These are phyloP conservation scores for Echria macrotheca DNA, from an alignment of 495 filamentous ascomycete genomes.

Conservation along the genomic window DNA sequence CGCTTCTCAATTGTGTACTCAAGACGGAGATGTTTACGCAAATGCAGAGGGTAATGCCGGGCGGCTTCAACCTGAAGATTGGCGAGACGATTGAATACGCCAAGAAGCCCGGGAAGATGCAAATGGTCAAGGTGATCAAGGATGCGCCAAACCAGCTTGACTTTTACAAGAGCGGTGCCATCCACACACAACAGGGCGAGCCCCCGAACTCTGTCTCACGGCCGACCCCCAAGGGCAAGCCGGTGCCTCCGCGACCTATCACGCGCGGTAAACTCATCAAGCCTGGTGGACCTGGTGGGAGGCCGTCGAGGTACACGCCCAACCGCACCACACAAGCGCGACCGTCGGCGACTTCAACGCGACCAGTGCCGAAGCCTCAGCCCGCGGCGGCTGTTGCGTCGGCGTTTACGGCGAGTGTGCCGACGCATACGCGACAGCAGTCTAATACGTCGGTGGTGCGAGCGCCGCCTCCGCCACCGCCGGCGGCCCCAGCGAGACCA, in stretches of 20 bases:
- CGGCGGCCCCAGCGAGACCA: slow-evolving; percentile 62
- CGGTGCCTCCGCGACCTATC: slow-evolving; percentile 79
- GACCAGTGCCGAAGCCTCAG: slow-evolving; percentile 42
- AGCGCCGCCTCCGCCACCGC: slow-evolving; percentile 62
- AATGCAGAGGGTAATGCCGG: slow-evolving; percentile 67
- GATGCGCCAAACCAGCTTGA: slow-evolving; percentile 73
- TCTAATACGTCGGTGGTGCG: slow-evolving; percentile 44
- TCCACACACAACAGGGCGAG: slow-evolving; percentile 83
- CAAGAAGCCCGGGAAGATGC: slow-evolving; percentile 95
- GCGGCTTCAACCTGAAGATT: slow-evolving; percentile 76
- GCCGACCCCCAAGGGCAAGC: slow-evolving; percentile 80
- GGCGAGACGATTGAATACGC: slow-evolving; percentile 84
- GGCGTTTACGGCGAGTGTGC: slow-evolving; percentile 27
- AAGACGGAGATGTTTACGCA: slow-evolving; percentile 98
- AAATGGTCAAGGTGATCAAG: slow-evolving; percentile 80
- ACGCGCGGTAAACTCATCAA: slow-evolving; percentile 84
- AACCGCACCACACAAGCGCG: slow-evolving; percentile 48
- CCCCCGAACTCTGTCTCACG: slow-evolving; percentile 74
- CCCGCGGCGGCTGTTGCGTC: slow-evolving; percentile 24
- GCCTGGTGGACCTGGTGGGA: slow-evolving; percentile 80
- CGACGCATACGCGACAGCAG: slow-evolving; percentile 42
- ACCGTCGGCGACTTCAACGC: slow-evolving; percentile 29
- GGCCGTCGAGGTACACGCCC: slow-evolving; percentile 61
- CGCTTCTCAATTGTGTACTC: slow-evolving; percentile 83
- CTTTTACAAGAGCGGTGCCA: slow-evolving; percentile 85